Conservation (phyloP, 768 basidiomycete species). For the Amanita fuliginea region DNA sequence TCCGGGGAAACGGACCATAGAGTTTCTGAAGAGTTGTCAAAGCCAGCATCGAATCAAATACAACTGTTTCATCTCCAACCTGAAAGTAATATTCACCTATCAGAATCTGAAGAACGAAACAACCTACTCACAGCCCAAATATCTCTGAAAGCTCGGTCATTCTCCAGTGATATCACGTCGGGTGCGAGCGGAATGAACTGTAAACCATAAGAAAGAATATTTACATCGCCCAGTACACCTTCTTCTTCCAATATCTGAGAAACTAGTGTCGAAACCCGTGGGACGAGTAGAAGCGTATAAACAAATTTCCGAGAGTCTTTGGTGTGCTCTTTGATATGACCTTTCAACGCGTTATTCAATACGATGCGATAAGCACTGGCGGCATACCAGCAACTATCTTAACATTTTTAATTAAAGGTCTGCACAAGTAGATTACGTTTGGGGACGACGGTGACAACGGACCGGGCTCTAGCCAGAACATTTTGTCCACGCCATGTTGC, state of each 20-base stretch:
- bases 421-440: conserved; percentile 88
- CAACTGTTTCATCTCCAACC: conserved; percentile 88
- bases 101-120: conserved; percentile 3
- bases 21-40: conserved; percentile 73
- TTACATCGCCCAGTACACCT: conserved; percentile 94
- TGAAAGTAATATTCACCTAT: conserved; percentile 19
- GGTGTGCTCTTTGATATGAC: conserved; percentile 82
- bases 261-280: conserved; percentile 79
- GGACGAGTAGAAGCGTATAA: conserved; percentile 83
- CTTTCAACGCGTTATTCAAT: conserved; percentile 33
- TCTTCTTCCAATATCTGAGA: conserved; percentile 85
- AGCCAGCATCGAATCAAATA: conserved; percentile 85
- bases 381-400: conserved; percentile 84
- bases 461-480: conserved; percentile 97
- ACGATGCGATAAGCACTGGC: conserved; percentile 8
- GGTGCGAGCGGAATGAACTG: conserved; percentile 92
- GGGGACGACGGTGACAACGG: conserved; percentile 73
- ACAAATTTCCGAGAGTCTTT: conserved; percentile 65
- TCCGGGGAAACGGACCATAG: conserved; percentile 84
- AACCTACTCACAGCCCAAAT: conserved; percentile 70
- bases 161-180: conserved; percentile 86
- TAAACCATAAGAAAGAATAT: conserved; percentile 77
- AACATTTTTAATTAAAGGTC: conserved; percentile 76
- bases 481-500: conserved; percentile 99
- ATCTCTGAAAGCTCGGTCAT: conserved; percentile 77